Conservation (phyloP, 2,329 filamentous ascomycete genomes). For the Calonectria hawksworthii region DNA sequence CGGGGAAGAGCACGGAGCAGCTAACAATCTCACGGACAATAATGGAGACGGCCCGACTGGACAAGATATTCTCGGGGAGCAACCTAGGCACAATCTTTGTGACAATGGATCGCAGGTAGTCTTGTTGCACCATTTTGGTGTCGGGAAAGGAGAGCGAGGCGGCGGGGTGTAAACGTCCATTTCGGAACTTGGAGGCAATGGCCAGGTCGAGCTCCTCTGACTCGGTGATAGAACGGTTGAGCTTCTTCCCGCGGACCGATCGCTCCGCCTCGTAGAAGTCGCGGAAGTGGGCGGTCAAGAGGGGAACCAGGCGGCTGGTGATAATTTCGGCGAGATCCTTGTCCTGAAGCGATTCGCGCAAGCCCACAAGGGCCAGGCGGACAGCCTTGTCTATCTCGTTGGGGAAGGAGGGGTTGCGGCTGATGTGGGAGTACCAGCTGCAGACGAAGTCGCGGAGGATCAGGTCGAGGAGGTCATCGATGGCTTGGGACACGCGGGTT, state of each 20-base stretch:
- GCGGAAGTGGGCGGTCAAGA: slow-evolving; percentile 88
- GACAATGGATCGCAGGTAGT: slow-evolving; percentile 85
- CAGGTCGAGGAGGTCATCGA: slow-evolving; percentile 84
- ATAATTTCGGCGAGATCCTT: slow-evolving; percentile 88
- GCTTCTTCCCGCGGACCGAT: slow-evolving; percentile 85
- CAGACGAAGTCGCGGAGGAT: slow-evolving; percentile 87
- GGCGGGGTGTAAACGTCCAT: slow-evolving; percentile 90
- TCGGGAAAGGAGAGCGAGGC: slow-evolving; percentile 87
- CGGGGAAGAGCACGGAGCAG: slow-evolving; percentile 88
- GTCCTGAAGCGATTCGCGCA: slow-evolving; percentile 79
- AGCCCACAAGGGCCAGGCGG: slow-evolving; percentile 77
- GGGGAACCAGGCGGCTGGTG: slow-evolving; percentile 86
- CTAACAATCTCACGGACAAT: slow-evolving; percentile 92
- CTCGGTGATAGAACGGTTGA: slow-evolving; percentile 92
- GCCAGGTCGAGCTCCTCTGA: slow-evolving; percentile 96
- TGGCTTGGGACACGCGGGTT: slow-evolving; percentile 80
- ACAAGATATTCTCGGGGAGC: slow-evolving; percentile 80
- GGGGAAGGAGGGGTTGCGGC: slow-evolving; percentile 81
- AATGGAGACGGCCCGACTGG: slow-evolving; percentile 84
- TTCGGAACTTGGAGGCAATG: slow-evolving; percentile 93
- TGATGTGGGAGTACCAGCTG: slow-evolving; percentile 92
- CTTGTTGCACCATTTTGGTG: slow-evolving; percentile 87
- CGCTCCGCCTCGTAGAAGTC: slow-evolving; percentile 94
- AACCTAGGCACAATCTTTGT: slow-evolving; percentile 80
- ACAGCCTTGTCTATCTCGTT: slow-evolving; percentile 89